A percentile compares a stretch with the other conserved stretches of the same genome.
These are phyloP conservation scores for Deinandra increscens DNA, from an alignment of 129 eudicot species.

Conservation along the genomic window DNA sequence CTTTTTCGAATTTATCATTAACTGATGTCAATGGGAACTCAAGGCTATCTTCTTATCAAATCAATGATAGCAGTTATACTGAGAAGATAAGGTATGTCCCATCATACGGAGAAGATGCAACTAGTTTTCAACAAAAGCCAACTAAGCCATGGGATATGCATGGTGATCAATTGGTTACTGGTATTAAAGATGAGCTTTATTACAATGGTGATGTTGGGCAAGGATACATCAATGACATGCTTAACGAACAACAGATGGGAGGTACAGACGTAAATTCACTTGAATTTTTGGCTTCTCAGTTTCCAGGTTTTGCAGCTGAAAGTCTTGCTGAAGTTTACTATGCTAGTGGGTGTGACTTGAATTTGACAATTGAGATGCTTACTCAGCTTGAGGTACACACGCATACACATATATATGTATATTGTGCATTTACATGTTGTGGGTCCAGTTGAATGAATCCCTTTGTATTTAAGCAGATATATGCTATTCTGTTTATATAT, in stretches of 20 bases:
- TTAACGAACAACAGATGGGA: slow-evolving; percentile 57
- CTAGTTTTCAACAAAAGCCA: slow-evolving; percentile 52
- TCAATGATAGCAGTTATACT: slow-evolving; percentile 36
- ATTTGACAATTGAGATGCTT: slow-evolving; percentile 88
- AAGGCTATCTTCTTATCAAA: slow-evolving; percentile 42
- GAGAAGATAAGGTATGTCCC: slow-evolving; percentile 46
- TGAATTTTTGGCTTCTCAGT: slow-evolving; percentile 76
- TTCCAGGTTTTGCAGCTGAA: slow-evolving; percentile 84
- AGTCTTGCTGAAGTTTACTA: slow-evolving; percentile 82
- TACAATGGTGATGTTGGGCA: slow-evolving; percentile 51
- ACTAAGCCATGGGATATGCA: slow-evolving; percentile 67
- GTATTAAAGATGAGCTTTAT: slow-evolving; percentile 38
- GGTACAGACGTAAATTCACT: slow-evolving; percentile 51
- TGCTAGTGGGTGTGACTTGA: slow-evolving; percentile 76
- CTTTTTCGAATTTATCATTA: slow-evolving; percentile 61
- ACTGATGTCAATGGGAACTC: slow-evolving; percentile 44
- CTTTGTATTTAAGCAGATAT: neutral
- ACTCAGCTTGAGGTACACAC: slow-evolving; percentile 88
- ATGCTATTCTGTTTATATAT: slow-evolving; percentile 15
- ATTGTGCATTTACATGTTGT: neutral
- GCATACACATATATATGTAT: neutral
- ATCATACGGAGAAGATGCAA: slow-evolving; percentile 13
- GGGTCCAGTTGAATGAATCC: neutral
- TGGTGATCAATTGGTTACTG: slow-evolving; percentile 46
- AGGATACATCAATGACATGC: slow-evolving; percentile 47